These are phyloP conservation scores for Cystoisospora suis DNA, from an alignment of 169 alveolate species.

Conservation along the genomic window DNA sequence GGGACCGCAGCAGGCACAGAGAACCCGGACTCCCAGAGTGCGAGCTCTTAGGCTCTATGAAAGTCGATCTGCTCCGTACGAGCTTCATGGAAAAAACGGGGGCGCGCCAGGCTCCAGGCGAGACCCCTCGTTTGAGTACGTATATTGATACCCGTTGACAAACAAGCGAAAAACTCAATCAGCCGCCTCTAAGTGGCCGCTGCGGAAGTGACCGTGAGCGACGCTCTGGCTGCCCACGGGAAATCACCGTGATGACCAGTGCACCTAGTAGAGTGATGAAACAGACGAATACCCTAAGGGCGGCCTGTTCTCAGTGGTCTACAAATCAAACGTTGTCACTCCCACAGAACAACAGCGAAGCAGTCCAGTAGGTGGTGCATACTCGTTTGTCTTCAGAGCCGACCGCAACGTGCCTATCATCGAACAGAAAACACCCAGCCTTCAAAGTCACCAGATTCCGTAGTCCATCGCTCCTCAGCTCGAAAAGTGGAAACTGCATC, in stretches of 20 bases:
- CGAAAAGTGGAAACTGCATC: constrained; percentile 53
- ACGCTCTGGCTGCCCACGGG: too few species aligned
- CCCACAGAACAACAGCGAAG: background rate
- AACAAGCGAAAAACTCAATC: too few species aligned
- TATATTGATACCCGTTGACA: too few species aligned
- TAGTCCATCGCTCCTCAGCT: constrained; percentile 57
- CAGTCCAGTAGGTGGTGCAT: background rate
- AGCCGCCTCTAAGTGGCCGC: too few species aligned
- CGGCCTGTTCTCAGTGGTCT: background rate
- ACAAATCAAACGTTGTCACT: background rate
- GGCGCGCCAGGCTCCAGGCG: too few species aligned
- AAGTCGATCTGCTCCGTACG: too few species aligned
- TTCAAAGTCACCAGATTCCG: constrained; percentile 46
- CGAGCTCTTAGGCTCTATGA: too few species aligned
- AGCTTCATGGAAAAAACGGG: too few species aligned
- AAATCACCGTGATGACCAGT: too few species aligned
- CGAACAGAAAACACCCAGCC: constrained; percentile 57
- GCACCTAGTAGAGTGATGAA: background rate
- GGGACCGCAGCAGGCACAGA: background rate
- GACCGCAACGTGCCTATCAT: constrained; percentile 51
- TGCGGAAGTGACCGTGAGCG: too few species aligned
- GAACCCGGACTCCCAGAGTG: too few species aligned
- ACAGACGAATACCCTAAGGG: background rate
- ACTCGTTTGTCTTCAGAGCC: constrained; percentile 65
- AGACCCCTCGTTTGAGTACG: too few species aligned